A percentile compares a stretch with the other conserved stretches of the same genome.
These are phyloP conservation scores for Clonostachys sp. DNA, from an alignment of 2,329 filamentous ascomycete genomes.

Conservation along the genomic window DNA sequence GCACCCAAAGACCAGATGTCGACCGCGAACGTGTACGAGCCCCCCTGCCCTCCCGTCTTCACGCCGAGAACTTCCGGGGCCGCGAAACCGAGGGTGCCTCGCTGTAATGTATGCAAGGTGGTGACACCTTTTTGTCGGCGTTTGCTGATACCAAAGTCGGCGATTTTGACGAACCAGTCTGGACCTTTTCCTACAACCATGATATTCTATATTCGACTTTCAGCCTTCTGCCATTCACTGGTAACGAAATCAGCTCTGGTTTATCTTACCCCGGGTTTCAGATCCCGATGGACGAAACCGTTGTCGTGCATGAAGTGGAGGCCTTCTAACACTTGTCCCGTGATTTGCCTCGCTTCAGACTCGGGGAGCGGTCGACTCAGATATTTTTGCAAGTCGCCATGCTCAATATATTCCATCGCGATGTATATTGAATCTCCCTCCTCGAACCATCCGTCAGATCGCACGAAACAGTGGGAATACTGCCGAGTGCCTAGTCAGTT, in stretches of 20 bases:
- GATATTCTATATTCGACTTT: conserved; percentile 10
- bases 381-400: conserved; percentile 11
- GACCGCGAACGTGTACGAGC: not conserved
- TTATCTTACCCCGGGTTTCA: conserved; percentile 10
- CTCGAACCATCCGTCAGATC: conserved; percentile 3
- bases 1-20: not conserved
- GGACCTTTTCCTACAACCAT: not conserved
- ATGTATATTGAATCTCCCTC: conserved; percentile 7
- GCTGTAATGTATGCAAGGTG: not conserved
- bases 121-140: conserved; percentile 1
- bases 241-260: too few species aligned
- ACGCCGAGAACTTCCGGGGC: not conserved
- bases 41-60: too few species aligned
- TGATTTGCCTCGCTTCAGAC: conserved; percentile 9
- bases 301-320: conserved; percentile 12
- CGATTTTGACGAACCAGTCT: conserved; percentile 13
- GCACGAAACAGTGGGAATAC: conserved; percentile 4
- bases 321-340: conserved; percentile 10
- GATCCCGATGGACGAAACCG: conserved; percentile 12
- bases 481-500: not conserved
- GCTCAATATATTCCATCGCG: conserved; percentile 14
- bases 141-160: conserved; percentile 16
- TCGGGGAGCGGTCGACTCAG: conserved; percentile 8
- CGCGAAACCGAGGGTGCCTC: not conserved
- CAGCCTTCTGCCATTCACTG: conserved; percentile 6